Evolutionary conservation across 306 rosid species (phyloP).

Genomic region (Vigna radiata): DNA sequence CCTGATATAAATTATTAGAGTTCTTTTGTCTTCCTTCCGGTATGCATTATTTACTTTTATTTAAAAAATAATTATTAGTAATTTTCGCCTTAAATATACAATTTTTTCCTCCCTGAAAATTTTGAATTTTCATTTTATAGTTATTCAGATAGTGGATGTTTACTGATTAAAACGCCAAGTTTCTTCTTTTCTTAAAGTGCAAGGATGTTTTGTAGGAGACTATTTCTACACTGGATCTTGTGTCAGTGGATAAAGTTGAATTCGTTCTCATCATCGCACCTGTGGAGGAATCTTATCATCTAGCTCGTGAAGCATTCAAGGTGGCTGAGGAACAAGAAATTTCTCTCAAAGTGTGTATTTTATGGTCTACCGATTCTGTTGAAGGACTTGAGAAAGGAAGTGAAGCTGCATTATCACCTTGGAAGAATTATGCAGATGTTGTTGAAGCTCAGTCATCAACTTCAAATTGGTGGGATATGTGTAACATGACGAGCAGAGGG

Average conservation of each 20-base stretch:
- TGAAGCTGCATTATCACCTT: slow-evolving; percentile 57
- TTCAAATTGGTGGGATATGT: slow-evolving; percentile 76
- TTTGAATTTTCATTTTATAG: slow-evolving; percentile 24
- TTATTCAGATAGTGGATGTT: slow-evolving; percentile 30
- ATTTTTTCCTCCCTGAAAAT: not conserved
- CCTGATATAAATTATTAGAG: not conserved
- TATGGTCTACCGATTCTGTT: slow-evolving; percentile 64
- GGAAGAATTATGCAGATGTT: slow-evolving; percentile 71
- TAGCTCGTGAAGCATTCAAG: slow-evolving; percentile 71
- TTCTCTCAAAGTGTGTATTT: slow-evolving; percentile 63
- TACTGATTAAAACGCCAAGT: slow-evolving; percentile 14
- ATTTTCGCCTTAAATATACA: not conserved
- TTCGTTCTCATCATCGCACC: slow-evolving; percentile 81
- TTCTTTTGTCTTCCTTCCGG: slow-evolving; percentile 11
- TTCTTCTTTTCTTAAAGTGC: slow-evolving; percentile 22
- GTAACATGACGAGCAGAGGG: slow-evolving; percentile 71
- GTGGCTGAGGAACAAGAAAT: slow-evolving; percentile 66
- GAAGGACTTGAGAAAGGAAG: slow-evolving; percentile 54
- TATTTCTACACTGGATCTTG: slow-evolving; percentile 76
- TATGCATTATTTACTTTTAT: not conserved
- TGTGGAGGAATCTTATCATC: slow-evolving; percentile 55
- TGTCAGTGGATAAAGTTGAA: slow-evolving; percentile 72
- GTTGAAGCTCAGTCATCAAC: slow-evolving; percentile 56
- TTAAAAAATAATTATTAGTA: slow-evolving; percentile 7
- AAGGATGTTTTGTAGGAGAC: slow-evolving; percentile 51